phyloP scores from a whole-genome alignment of 1,284 basidiomycete genomes.

The Tausonia pullulans region DNA sequence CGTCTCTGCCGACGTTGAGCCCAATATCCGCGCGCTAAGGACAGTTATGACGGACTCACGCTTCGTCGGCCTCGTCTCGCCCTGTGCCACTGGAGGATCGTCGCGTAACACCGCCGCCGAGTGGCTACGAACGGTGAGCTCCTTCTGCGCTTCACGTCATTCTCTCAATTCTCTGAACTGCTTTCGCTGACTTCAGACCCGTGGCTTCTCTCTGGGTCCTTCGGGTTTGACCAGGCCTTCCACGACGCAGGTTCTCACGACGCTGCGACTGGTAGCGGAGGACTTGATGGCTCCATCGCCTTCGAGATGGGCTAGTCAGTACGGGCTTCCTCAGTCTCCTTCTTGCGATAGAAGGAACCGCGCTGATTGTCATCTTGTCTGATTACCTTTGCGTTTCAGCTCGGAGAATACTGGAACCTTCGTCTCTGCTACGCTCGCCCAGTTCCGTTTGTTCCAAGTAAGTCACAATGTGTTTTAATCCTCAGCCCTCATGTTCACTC shows the following conservation, averaged over 20 bases:
- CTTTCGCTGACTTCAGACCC: background rate
- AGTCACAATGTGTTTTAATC: no score
- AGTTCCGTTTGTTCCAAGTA: slow-evolving; percentile 14
- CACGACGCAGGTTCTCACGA: slow-evolving; percentile 19
- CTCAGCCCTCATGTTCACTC: no score
- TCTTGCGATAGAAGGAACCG: no score
- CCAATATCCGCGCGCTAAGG: background rate
- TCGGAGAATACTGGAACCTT: slow-evolving; percentile 16
- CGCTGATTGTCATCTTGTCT: background rate
- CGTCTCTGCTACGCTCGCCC: slow-evolving; percentile 11
- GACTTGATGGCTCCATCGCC: slow-evolving; percentile 19
- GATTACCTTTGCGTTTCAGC: slow-evolving; percentile 1
- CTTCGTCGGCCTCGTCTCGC: slow-evolving; percentile 16
- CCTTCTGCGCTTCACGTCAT: background rate
- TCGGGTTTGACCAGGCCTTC: slow-evolving; percentile 17
- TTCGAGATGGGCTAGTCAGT: slow-evolving; percentile 18
- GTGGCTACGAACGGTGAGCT: slow-evolving; percentile 15
- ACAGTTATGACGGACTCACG: slow-evolving; percentile 1
- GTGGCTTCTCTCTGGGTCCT: no score
- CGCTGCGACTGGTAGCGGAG: slow-evolving; percentile 17
- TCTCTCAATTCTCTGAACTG: no score
- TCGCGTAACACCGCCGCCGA: slow-evolving; percentile 18
- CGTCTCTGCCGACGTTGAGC: background rate
- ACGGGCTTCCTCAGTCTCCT: background rate
- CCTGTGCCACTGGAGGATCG: slow-evolving; percentile 24